These are phyloP conservation scores for Ligustrum vulgare DNA, from an alignment of 257 asterid species.

Conservation along the genomic window DNA sequence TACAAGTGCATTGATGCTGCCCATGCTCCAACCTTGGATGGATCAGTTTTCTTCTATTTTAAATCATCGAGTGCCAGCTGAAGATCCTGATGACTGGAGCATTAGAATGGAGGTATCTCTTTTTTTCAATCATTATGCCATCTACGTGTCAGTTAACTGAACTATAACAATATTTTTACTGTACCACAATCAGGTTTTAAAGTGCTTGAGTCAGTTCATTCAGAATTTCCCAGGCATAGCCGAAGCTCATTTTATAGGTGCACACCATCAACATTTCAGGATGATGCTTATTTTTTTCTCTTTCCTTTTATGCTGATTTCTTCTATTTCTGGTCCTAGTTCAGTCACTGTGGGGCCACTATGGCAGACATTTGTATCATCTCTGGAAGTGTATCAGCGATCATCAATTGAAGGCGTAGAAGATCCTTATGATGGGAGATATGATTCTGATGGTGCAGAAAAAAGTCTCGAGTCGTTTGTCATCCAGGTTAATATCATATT, in stretches of 20 bases:
- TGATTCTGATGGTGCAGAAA: constrained; percentile 94
- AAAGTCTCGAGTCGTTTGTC: constrained; percentile 84
- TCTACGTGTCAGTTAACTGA: constrained; percentile 19
- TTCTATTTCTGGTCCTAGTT: constrained; percentile 23
- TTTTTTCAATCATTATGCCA: constrained; percentile 26
- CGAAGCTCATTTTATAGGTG: constrained; percentile 70
- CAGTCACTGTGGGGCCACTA: constrained; percentile 84
- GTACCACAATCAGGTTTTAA: constrained; percentile 61
- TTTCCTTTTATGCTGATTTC: constrained; percentile 8
- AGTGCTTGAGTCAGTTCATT: constrained; percentile 89
- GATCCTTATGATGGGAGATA: constrained; percentile 93
- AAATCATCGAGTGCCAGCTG: constrained; percentile 75
- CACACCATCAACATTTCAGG: constrained; percentile 22
- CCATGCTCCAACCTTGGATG: constrained; percentile 91
- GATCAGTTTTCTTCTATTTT: constrained; percentile 70
- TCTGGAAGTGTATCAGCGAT: constrained; percentile 70
- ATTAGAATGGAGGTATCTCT: constrained; percentile 81
- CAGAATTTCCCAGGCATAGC: constrained; percentile 72
- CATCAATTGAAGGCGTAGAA: constrained; percentile 75
- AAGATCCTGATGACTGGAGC: constrained; percentile 99
- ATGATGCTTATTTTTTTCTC: constrained; percentile 21
- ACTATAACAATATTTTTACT: constrained; percentile 10
- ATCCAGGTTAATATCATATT: constrained; percentile 61
- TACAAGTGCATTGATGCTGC: constrained; percentile 67
- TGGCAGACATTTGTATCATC: constrained; percentile 93